Conservation (phyloP, 2,329 filamentous ascomycete genomes). For the Colletotrichum tofieldiae region DNA sequence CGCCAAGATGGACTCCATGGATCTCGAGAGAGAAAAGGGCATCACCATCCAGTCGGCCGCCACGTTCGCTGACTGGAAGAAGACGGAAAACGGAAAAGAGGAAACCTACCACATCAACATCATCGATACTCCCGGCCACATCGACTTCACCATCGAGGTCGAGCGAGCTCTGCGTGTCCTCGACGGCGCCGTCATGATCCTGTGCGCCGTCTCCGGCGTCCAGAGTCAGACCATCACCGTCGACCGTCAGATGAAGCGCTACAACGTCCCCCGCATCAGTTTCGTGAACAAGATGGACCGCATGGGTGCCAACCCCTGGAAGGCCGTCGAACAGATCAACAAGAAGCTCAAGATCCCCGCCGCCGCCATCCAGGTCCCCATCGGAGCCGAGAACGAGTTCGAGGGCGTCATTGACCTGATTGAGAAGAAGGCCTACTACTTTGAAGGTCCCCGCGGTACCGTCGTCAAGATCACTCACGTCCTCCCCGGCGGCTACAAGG, state of each 20-base stretch:
- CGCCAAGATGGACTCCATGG: conserved; percentile 99
- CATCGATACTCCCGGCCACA: conserved; percentile 98
- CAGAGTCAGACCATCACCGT: conserved; percentile 99
- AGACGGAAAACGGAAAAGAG: conserved; percentile 86
- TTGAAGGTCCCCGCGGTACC: conserved; percentile 87
- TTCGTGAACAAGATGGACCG: conserved; percentile 99
- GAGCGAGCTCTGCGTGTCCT: conserved; percentile 95
- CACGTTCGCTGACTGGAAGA: conserved; percentile 97
- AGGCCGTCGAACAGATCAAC: conserved; percentile 97
- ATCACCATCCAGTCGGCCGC: conserved; percentile 99
- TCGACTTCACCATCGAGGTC: conserved; percentile 99
- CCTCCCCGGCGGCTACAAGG: conserved; percentile 84
- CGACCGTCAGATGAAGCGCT: conserved; percentile 98
- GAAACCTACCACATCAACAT: conserved; percentile 97
- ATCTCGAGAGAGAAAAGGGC: conserved; percentile 96
- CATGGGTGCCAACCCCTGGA: conserved; percentile 98
- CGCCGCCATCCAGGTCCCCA: conserved; percentile 94
- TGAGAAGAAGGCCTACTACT: conserved; percentile 93
- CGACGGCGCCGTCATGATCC: conserved; percentile 97
- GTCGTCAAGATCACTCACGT: conserved; percentile 83
- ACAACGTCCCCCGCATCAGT: conserved; percentile 94
- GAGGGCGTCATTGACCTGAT: conserved; percentile 94
- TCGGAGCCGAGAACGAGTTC: conserved; percentile 92
- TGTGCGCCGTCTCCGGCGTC: conserved; percentile 96
- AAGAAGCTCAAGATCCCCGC: conserved; percentile 93